Conservation (phyloP, 2,329 filamentous ascomycete genomes). For the Aspergillus terreus region DNA sequence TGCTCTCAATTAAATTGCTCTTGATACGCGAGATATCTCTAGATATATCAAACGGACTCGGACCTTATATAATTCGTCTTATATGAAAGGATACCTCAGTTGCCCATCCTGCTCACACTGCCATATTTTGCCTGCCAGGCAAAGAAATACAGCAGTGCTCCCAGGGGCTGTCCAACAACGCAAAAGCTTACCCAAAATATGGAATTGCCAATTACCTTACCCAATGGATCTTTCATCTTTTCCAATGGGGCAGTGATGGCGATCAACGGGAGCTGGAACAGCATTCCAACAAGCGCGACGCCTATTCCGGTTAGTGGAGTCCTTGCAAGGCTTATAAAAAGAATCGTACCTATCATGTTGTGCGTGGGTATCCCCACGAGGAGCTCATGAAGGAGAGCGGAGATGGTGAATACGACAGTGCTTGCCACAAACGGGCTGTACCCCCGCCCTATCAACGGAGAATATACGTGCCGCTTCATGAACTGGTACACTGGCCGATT, state of each 20-base stretch:
- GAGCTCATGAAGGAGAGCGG: slow-evolving; percentile 84
- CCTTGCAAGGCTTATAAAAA: background rate
- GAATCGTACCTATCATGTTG: slow-evolving; percentile 70
- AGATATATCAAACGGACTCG: background rate
- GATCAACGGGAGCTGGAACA: slow-evolving; percentile 87
- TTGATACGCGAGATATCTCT: too few relatives aligned
- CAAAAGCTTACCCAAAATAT: slow-evolving; percentile 98
- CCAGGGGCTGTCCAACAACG: slow-evolving; percentile 89
- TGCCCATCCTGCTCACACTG: slow-evolving; percentile 55
- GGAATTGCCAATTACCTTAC: slow-evolving; percentile 80
- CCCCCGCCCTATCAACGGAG: slow-evolving; percentile 79
- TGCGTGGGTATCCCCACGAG: slow-evolving; percentile 93
- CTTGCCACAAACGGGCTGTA: slow-evolving; percentile 70
- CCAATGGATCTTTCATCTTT: slow-evolving; percentile 70
- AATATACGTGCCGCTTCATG: slow-evolving; percentile 92
- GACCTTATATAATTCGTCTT: background rate
- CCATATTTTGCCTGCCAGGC: slow-evolving; percentile 98
- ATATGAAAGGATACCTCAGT: background rate
- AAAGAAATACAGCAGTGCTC: slow-evolving; percentile 91
- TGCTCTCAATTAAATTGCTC: too few relatives aligned
- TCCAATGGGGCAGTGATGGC: slow-evolving; percentile 73
- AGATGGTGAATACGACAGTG: slow-evolving; percentile 79
- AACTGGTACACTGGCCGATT: slow-evolving; percentile 97
- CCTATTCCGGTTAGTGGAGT: slow-evolving; percentile 47
- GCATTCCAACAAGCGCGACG: slow-evolving; percentile 91